Base-by-base conservation (phyloP, 225 moss, liverwort and hornwort genomes). In the Climacium dendroides region DNA sequence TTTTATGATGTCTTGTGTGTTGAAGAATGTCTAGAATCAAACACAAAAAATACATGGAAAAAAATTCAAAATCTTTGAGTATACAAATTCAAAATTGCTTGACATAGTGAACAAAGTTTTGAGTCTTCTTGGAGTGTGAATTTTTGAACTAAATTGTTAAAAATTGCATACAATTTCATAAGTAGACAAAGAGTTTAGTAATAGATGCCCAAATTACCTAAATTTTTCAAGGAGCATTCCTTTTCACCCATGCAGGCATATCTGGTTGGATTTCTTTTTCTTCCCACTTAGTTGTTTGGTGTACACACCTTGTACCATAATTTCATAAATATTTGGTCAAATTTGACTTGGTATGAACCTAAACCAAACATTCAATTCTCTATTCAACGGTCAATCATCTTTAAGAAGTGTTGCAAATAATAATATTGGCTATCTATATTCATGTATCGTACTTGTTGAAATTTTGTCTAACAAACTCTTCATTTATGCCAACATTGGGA, bases 181-280 rank as follows among this genome's bases (percentile, higher is more conserved):
- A 30, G 2, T 34, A 34, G 20, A 20, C 20, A 20, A 34, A 32
- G 8, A 22, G 0, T 34, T 12, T 22, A 34, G 12, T 7, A 20
- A 52, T 52, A 11, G 20, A 19, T 74, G 20, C 2, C 2, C 13
- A 0, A 9, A 76, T 6, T 23, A 1, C 9, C 14, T 52, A 53
- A 14, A 75, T 9, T 53, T 53, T 35, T 35, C 0, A 0, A 22
- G 5, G 14, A 14, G 9, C 3, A 15, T 22, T 20, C 2, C 23
- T 53, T 23, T 35, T 24, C 8, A 22, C 3, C 0, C 0, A 0
- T 0, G 1, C 2, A n/a, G n/a, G n/a, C n/a, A n/a, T n/a, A 34
- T 52, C 2, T 52, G 0, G 14, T 75, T 7, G 16, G 7, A 34
- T 26, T 43, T 13, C n/a, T 71, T 53, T 35, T 52, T 14, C 23